Percentiles rank a stretch among this genome's conserved stretches.
phyloP scores from a whole-genome alignment of 2,329 filamentous ascomycete genomes.

The Pseudopyricularia cyperi region DNA sequence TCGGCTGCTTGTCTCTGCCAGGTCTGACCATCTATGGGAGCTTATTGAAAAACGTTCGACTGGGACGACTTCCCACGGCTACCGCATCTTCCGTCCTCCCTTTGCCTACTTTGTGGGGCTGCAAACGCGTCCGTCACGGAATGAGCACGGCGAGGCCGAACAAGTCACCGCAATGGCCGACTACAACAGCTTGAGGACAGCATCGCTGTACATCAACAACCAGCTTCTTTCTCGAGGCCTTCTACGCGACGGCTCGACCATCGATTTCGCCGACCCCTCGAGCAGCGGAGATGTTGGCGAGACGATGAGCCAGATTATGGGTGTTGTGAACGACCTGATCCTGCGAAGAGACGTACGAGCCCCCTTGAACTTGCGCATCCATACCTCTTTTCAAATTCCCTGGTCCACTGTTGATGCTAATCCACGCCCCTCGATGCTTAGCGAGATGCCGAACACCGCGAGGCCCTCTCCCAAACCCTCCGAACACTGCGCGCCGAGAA shows the following conservation, averaged over 20 bases:
- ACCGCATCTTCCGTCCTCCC: background rate
- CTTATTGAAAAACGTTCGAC: background rate
- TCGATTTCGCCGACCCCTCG: constrained; percentile 71
- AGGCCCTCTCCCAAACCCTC: constrained; percentile 67
- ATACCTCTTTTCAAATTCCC: background rate
- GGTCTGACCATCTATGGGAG: background rate
- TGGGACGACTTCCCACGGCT: background rate
- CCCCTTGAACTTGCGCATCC: background rate
- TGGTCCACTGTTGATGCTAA: background rate
- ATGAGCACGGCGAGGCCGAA: background rate
- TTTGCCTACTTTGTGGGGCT: background rate
- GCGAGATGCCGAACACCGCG: constrained; percentile 82
- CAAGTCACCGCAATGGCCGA: constrained; percentile 32
- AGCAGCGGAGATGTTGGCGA: constrained; percentile 38
- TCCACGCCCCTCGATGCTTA: constrained; percentile 20
- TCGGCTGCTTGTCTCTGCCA: background rate
- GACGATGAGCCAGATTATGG: constrained; percentile 72
- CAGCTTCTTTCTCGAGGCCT: constrained; percentile 54
- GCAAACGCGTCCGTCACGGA: background rate
- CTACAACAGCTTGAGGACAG: constrained; percentile 49
- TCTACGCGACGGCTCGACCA: constrained; percentile 52
- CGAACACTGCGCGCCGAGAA: constrained; percentile 64
- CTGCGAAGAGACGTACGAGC: constrained; percentile 69
- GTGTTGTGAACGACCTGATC: constrained; percentile 87
- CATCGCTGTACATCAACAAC: constrained; percentile 62